These are phyloP conservation scores for Clavispora phyllophila DNA, from an alignment of 805 yeast genomes.

Conservation along the genomic window DNA sequence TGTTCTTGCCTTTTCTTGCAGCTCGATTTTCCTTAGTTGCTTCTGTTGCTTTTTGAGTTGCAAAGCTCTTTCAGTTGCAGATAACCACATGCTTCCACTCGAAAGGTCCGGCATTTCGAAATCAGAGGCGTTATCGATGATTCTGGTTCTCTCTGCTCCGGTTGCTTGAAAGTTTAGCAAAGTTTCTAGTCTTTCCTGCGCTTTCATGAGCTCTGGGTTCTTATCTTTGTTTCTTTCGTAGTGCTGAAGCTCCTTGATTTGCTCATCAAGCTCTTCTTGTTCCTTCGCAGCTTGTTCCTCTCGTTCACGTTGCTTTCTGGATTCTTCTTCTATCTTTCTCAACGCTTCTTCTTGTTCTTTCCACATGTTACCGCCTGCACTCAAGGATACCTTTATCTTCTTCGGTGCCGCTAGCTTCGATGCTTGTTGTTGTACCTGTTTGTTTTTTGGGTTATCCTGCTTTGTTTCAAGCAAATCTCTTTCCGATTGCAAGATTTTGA, in stretches of 20 bases:
- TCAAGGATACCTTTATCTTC: conserved; percentile 50
- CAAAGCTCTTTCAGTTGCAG: conserved; percentile 80
- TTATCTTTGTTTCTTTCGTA: conserved; percentile 35
- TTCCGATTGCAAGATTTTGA: conserved; percentile 49
- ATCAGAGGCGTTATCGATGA: conserved; percentile 91
- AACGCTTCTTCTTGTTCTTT: conserved; percentile 64
- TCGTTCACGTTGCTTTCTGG: conserved; percentile 20
- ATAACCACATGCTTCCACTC: conserved; percentile 69
- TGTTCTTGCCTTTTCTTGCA: conserved; percentile 42
- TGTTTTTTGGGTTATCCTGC: conserved; percentile 15
- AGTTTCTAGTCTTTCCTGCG: conserved; percentile 69
- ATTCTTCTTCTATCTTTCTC: conserved; percentile 48
- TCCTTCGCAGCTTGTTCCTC: conserved; percentile 18
- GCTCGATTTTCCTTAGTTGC: conserved; percentile 59
- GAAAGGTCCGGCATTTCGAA: conserved; percentile 56
- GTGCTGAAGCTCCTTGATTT: conserved; percentile 39
- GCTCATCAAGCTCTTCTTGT: conserved; percentile 34
- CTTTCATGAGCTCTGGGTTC: conserved; percentile 60
- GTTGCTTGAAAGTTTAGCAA: conserved; percentile 77
- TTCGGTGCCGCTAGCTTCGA: conserved; percentile 21
- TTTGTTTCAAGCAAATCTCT: conserved; percentile 29
- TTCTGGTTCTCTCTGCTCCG: conserved; percentile 83
- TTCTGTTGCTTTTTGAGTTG: conserved; percentile 84
- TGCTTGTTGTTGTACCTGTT: conserved; percentile 17
- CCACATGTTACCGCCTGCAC: conserved; percentile 60